Base-by-base conservation (phyloP, 345 rosid genomes). In the Aurinia saxatilis region DNA sequence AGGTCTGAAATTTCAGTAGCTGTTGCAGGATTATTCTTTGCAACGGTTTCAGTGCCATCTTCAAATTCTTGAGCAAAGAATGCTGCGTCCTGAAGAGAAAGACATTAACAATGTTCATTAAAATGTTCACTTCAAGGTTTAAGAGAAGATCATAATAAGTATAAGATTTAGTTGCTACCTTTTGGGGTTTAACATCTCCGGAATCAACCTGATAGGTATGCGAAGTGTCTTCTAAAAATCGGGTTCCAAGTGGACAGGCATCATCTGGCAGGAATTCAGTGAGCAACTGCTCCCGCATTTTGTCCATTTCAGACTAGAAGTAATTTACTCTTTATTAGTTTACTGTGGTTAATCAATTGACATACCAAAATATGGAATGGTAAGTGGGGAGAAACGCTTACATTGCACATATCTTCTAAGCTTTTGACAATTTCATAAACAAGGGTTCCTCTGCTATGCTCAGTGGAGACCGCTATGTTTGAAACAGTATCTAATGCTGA, bases 201-300 rank as follows among this genome's bases (percentile, higher is more conserved):
- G 65, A 45, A 46, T 66, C 66, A 54, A 68, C 76, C 57, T 73
- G 80, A 67, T 76, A 77, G 31, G 46, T 64, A 75, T 71, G 46
- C 61, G 73, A n/a, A 6, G 73, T 74, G 60, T 79, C 67, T 65
- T 81, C 93, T 33, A 66, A 64, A 46, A 83, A 72, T 51, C 76
- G 84, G 69, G 82, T 66, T 71, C 93, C 97, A 56, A 90, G 57
- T 21, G 82, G 96, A 75, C 90, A 90, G 46, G 77, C 81, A 58
- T 90, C 99, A 70, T 90, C 97, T 1, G 97, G 97, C 60, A 82
- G 50, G 72, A 93, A 93, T 60, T 93, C 91, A 13, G 35, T 73
- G 29, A 85, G 80, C 55, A 93, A 78, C 68, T 84, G 83, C 63
- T 82, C 84, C 67, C 57, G 66, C 62, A 75, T 60, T 59, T 58